Evolutionary conservation across 768 basidiomycete genomes (phyloP).

Genomic region (Boletellus ananas): DNA sequence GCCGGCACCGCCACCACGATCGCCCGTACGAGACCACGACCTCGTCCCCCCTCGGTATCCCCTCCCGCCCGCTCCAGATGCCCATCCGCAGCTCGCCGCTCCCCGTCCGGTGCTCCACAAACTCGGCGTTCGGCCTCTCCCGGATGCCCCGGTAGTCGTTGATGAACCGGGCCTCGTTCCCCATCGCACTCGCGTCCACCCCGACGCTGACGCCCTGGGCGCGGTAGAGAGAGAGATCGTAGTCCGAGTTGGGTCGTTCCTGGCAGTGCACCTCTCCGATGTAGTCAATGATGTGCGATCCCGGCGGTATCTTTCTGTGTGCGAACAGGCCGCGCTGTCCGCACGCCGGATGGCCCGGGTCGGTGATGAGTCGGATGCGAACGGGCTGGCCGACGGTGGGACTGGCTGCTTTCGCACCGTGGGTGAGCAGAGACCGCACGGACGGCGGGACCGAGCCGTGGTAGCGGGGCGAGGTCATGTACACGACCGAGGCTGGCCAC

Average conservation of each 20-base stretch:
- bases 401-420: slow-evolving; percentile 8
- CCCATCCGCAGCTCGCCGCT: slow-evolving; percentile 71
- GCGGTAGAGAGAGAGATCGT: slow-evolving; percentile 80
- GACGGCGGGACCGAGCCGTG: slow-evolving; percentile 54
- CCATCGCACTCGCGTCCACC: slow-evolving; percentile 68
- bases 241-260: slow-evolving; percentile 70
- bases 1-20: slow-evolving; percentile 65
- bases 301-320: slow-evolving; percentile 60
- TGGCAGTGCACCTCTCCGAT: slow-evolving; percentile 82
- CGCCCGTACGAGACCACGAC: slow-evolving; percentile 88
- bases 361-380: slow-evolving; percentile 54
- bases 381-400: slow-evolving; percentile 35
- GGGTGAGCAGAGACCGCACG: slow-evolving; percentile 38
- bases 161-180: slow-evolving; percentile 86
- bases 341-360: slow-evolving; percentile 62
- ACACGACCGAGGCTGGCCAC: slow-evolving; percentile 57
- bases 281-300: slow-evolving; percentile 73
- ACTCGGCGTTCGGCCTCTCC: slow-evolving; percentile 65
- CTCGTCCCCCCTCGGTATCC: slow-evolving; percentile 76
- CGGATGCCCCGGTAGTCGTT: slow-evolving; percentile 88
- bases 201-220: slow-evolving; percentile 57
- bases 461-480: slow-evolving; percentile 48
- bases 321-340: slow-evolving; percentile 85
- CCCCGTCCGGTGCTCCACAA: slow-evolving; percentile 51
- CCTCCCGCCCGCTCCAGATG: slow-evolving; percentile 58